Conservation (phyloP, 1,139 yeast species). For the Hyphopichia wangnamkhiaoensis region DNA sequence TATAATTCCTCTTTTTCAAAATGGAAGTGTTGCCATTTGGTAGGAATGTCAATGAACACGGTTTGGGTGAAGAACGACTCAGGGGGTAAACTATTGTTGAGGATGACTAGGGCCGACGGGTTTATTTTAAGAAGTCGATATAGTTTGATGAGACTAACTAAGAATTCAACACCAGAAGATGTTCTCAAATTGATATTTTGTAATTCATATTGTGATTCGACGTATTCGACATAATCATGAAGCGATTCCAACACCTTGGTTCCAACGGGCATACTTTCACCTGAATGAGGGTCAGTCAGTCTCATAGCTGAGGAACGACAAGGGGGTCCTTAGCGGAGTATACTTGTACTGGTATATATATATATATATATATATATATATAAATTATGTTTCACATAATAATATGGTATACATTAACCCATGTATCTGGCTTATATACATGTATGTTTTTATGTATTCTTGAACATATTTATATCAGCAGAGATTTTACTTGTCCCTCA, state of each 20-base stretch:
- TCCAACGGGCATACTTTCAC: background rate
- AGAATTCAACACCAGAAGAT: background rate
- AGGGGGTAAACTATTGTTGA: background rate
- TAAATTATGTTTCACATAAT: no score
- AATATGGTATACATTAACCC: no score
- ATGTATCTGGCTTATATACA: no score
- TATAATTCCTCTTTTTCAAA: conserved; percentile 1
- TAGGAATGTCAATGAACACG: background rate
- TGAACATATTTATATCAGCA: no score
- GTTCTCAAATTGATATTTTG: background rate
- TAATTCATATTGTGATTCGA: background rate
- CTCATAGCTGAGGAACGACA: background rate
- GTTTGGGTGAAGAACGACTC: background rate
- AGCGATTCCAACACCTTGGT: background rate
- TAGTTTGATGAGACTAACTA: background rate
- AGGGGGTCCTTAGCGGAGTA: no score
- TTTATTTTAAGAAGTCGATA: background rate
- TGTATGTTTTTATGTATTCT: no score
- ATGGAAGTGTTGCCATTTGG: conserved; percentile 1
- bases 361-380: no score
- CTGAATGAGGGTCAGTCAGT: background rate
- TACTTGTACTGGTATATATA: no score
- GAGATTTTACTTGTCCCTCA: no score
- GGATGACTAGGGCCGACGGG: background rate
- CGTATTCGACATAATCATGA: background rate